These are phyloP conservation scores for Pseudozyma thailandica DNA, from an alignment of 1,284 basidiomycete species.

Conservation along the genomic window DNA sequence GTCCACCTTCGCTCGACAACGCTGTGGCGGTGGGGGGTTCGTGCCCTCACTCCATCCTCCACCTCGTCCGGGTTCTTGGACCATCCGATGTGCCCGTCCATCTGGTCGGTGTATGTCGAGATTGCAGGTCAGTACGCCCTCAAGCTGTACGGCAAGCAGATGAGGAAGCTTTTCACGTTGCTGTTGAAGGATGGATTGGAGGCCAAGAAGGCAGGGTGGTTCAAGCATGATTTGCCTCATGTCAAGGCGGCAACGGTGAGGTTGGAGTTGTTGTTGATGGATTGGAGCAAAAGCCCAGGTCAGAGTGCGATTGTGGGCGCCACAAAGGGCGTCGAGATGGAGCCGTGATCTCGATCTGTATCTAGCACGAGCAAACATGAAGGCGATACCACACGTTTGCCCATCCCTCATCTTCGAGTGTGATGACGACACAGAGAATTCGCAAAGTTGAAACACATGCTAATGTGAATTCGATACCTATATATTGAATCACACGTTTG, in stretches of 20 bases:
- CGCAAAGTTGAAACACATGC: no score
- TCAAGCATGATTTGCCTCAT: slow-evolving; percentile 34
- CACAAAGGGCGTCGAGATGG: slow-evolving; percentile 48
- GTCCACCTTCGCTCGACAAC: slow-evolving; percentile 47
- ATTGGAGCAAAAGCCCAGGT: slow-evolving; percentile 48
- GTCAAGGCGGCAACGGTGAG: slow-evolving; percentile 59
- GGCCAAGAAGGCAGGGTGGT: slow-evolving; percentile 44
- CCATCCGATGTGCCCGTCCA: slow-evolving; percentile 55
- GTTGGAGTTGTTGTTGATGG: slow-evolving; percentile 65
- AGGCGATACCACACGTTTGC: no score
- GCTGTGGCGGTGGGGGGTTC: slow-evolving; percentile 63
- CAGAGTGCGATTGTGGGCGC: slow-evolving; percentile 21
- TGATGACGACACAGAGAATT: no score
- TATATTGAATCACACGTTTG: no score
- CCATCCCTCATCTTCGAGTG: no score
- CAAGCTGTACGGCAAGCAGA: slow-evolving; percentile 56
- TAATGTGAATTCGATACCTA: no score
- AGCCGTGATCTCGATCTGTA: slow-evolving; percentile 29
- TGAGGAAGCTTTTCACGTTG: slow-evolving; percentile 53
- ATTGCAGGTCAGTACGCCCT: slow-evolving; percentile 51
- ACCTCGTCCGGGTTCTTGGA: slow-evolving; percentile 34
- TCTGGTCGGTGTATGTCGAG: slow-evolving; percentile 63
- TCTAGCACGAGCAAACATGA: no score
- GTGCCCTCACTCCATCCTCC: slow-evolving; percentile 53
- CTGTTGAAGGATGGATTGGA: slow-evolving; percentile 54